Evolutionary conservation across 495 filamentous ascomycete species (phyloP).

Genomic region (Wilcoxina mikolae): DNA sequence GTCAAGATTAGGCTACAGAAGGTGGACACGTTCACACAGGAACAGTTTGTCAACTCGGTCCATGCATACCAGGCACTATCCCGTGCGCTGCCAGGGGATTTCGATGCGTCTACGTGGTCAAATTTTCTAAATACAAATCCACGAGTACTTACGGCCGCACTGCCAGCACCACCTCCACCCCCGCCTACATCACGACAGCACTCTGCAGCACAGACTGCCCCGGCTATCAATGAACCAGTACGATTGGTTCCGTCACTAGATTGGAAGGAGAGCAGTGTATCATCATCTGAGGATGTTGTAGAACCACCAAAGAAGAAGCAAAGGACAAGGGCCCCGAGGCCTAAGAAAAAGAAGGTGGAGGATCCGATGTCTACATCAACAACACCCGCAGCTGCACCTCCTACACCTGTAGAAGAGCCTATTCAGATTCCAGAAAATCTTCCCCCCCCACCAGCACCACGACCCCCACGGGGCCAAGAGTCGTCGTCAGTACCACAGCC

Average conservation of each 20-base stretch:
- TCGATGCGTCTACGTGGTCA: constrained; percentile 57
- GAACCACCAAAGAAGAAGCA: constrained; percentile 28
- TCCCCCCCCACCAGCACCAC: background rate
- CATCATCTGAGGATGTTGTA: constrained; percentile 18
- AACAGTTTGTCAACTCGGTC: constrained; percentile 48
- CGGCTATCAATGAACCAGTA: background rate
- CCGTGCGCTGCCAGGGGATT: constrained; percentile 44
- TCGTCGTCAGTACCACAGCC: background rate
- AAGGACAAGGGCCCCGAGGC: constrained; percentile 11
- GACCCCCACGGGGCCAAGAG: background rate
- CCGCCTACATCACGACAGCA: constrained; percentile 1
- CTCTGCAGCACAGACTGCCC: constrained; percentile 1
- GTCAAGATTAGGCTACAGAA: constrained; percentile 81
- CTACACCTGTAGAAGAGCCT: background rate
- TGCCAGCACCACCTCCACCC: constrained; percentile 17
- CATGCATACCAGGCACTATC: constrained; percentile 36
- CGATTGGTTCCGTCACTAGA: constrained; percentile 2
- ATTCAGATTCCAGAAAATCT: background rate
- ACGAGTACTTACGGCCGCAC: constrained; percentile 29
- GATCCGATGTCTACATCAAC: no score
- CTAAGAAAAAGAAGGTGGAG: constrained; percentile 10
- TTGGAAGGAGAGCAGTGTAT: constrained; percentile 18
- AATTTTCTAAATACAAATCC: constrained; percentile 49
- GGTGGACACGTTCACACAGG: constrained; percentile 59
- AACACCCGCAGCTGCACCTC: background rate